These are phyloP conservation scores for Umbelopsis isabellina DNA, from an alignment of 192 early-diverging fungal species.

Conservation along the genomic window DNA sequence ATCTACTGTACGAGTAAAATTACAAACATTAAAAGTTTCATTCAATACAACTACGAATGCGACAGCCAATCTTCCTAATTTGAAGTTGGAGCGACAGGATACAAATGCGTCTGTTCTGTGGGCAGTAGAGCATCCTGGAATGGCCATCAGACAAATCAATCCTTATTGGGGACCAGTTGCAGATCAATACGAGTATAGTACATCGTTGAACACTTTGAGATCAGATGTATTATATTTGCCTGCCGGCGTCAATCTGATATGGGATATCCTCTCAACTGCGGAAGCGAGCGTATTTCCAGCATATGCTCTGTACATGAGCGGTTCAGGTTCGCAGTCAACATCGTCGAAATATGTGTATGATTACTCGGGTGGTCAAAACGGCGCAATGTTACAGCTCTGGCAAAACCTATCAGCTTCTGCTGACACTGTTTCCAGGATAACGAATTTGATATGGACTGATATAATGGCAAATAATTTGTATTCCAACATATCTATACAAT, in stretches of 20 bases:
- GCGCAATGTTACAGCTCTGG: background rate
- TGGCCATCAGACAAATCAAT: background rate
- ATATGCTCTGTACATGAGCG: background rate
- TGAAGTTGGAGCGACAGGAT: background rate
- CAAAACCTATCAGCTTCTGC: conserved; percentile 3
- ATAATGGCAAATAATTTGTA: conserved; percentile 7
- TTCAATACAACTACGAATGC: background rate
- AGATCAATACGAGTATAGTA: background rate
- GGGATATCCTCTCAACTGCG: too few relatives aligned
- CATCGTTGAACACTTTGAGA: background rate
- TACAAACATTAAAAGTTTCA: background rate
- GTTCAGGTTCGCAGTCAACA: too few relatives aligned
- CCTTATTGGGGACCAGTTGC: conserved; percentile 10
- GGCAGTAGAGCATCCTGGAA: background rate
- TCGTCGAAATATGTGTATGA: too few relatives aligned
- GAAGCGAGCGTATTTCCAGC: background rate
- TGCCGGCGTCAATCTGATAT: background rate
- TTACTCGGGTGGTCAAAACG: background rate
- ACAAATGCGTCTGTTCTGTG: background rate
- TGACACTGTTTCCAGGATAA: background rate
- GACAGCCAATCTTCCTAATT: background rate
- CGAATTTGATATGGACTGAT: conserved; percentile 11
- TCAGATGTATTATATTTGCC: background rate
- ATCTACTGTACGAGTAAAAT: background rate
- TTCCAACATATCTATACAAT: background rate